Conservation (phyloP, 108 stramenopile species). For the Conticribra guillardii region DNA sequence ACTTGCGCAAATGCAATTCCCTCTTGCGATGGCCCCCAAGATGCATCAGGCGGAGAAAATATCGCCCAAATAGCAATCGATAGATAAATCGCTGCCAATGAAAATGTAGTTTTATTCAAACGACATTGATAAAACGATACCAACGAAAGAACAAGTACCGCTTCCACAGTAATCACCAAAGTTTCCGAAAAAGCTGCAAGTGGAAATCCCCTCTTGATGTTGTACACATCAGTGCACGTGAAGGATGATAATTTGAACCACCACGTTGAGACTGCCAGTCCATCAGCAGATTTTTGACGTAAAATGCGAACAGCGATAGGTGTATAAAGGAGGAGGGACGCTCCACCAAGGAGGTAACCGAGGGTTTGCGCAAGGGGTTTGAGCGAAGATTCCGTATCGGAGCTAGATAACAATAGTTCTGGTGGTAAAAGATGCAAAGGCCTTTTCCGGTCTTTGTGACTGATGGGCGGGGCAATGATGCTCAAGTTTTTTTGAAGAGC, state of each 20-base stretch:
- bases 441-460: too few species aligned
- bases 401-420: background rate
- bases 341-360: conserved; percentile 60
- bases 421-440: background rate
- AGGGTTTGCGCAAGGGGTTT: conserved; percentile 36
- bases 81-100: conserved; percentile 4
- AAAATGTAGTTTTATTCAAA: conserved; percentile 10
- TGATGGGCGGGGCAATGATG: too few species aligned
- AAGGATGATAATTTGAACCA: conserved; percentile 51
- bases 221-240: conserved; percentile 48
- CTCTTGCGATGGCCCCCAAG: conserved; percentile 19
- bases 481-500: too few species aligned
- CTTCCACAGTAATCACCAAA: conserved; percentile 52
- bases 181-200: conserved; percentile 56
- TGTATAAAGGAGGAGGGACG: conserved; percentile 59
- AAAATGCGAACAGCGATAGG: conserved; percentile 55
- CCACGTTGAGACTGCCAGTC: conserved; percentile 54
- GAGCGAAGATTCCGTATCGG: background rate
- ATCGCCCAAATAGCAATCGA: conserved; percentile 4
- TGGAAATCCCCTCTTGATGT: conserved; percentile 31
- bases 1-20: conserved; percentile 48
- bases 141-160: conserved; percentile 35
- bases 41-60: conserved; percentile 14
- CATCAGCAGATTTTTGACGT: conserved; percentile 48
- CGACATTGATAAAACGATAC: conserved; percentile 43